Conservation (phyloP, 116 monocot species). For the Cymodocea nodosa region DNA sequence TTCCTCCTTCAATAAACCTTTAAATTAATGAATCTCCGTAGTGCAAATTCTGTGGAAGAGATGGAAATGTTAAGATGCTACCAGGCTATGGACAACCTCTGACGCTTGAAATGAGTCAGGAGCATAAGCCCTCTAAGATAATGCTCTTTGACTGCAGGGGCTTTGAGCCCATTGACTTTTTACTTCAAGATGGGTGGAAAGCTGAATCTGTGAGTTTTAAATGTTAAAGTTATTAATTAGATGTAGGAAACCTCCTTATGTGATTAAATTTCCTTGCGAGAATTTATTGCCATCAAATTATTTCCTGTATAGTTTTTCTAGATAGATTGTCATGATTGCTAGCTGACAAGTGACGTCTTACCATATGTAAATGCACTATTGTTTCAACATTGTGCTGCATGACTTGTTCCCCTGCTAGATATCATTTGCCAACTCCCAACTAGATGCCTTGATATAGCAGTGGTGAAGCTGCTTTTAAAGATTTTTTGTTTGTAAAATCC, state of each 20-base stretch:
- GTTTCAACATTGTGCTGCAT: too few relatives aligned
- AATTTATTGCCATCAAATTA: neutral
- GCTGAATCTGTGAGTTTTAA: conserved; percentile 68
- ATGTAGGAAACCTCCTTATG: neutral
- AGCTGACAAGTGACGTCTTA: too few relatives aligned
- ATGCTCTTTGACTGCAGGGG: conserved; percentile 92
- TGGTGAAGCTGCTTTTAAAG: too few relatives aligned
- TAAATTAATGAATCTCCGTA: conserved; percentile 6
- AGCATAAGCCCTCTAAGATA: conserved; percentile 18
- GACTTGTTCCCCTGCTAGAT: too few relatives aligned
- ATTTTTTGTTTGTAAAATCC: too few relatives aligned
- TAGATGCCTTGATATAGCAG: too few relatives aligned
- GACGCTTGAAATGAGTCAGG: conserved; percentile 44
- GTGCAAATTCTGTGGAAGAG: conserved; percentile 92
- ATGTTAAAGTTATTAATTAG: too few relatives aligned
- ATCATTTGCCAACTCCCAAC: too few relatives aligned
- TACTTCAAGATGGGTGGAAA: conserved; percentile 66
- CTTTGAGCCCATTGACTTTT: conserved; percentile 60
- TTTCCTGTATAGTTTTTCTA: neutral
- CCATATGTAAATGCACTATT: too few relatives aligned
- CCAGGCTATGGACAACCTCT: conserved; percentile 72
- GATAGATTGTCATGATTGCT: conserved; percentile 2
- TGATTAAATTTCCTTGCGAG: neutral
- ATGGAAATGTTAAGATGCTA: conserved; percentile 76
- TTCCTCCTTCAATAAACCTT: too few relatives aligned